phyloP scores from a whole-genome alignment of 257 asterid genomes.

The Nicotiana sylvestris region DNA sequence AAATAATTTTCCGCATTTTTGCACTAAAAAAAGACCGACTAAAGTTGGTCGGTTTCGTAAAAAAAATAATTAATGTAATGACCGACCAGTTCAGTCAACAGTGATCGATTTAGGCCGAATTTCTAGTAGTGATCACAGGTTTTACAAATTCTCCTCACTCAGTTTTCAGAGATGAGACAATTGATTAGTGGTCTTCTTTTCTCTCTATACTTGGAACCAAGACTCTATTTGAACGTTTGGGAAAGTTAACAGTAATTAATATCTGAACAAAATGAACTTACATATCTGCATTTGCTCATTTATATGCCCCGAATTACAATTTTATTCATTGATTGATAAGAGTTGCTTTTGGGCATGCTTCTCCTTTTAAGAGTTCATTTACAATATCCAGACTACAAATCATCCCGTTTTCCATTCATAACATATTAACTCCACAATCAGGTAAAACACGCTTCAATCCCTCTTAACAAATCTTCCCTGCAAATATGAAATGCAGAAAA shows the following conservation, averaged over 20 bases:
- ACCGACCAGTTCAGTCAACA: too few relatives aligned
- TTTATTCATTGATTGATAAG: constrained; percentile 2
- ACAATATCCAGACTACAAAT: not conserved
- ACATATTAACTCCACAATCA: not conserved
- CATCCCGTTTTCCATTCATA: not conserved
- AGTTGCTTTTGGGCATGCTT: not conserved
- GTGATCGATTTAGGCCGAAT: too few relatives aligned
- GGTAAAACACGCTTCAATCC: constrained; percentile 25
- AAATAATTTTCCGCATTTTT: too few relatives aligned
- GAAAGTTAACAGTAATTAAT: not conserved
- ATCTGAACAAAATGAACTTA: not conserved
- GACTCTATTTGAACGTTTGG: not conserved
- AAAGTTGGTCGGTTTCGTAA: too few relatives aligned
- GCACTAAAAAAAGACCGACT: too few relatives aligned
- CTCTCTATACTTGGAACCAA: too few relatives aligned
- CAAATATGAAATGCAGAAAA: constrained; percentile 6
- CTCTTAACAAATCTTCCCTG: constrained; percentile 95
- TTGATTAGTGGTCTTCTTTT: too few relatives aligned
- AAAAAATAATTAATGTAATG: too few relatives aligned
- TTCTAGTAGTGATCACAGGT: too few relatives aligned
- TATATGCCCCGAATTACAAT: not conserved
- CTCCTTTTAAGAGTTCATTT: not conserved
- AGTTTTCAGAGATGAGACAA: too few relatives aligned
- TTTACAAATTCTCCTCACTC: too few relatives aligned
- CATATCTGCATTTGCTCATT: not conserved